phyloP scores from a whole-genome alignment of 176 grass and related monocot genomes.

The Avena sativa region DNA sequence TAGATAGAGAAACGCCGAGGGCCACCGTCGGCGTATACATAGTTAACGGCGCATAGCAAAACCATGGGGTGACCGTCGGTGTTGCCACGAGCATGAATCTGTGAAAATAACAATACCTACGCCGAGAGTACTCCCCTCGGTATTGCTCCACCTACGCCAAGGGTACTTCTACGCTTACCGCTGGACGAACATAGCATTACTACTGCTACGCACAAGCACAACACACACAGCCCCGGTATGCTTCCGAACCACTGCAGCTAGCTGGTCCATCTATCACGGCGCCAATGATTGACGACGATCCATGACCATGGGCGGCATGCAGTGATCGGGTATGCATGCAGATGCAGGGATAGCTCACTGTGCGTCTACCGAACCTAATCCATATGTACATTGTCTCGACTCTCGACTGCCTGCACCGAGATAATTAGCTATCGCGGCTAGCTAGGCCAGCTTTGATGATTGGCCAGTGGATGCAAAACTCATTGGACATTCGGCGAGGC shows the following conservation, averaged over 20 bases:
- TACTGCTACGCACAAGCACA: neutral
- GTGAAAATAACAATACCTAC: too few species aligned
- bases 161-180: too few species aligned
- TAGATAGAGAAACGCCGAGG: too few species aligned
- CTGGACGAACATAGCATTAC: too few species aligned
- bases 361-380: constrained; percentile 19
- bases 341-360: neutral
- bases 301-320: neutral
- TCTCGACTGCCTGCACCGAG: neutral
- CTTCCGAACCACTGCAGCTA: constrained; percentile 14
- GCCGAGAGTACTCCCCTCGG: too few species aligned
- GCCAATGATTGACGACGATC: constrained; percentile 52
- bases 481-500: neutral
- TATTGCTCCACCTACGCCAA: too few species aligned
- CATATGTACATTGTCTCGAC: neutral
- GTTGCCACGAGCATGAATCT: too few species aligned
- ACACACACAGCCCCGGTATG: neutral
- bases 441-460: neutral
- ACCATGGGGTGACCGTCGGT: too few species aligned
- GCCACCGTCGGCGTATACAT: too few species aligned
- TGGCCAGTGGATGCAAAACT: neutral
- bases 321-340: neutral
- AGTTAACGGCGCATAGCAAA: too few species aligned
- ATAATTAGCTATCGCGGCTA: neutral
- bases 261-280: constrained; percentile 34